phyloP scores from a whole-genome alignment of 345 rosid species.

The Litchi chinensis region DNA sequence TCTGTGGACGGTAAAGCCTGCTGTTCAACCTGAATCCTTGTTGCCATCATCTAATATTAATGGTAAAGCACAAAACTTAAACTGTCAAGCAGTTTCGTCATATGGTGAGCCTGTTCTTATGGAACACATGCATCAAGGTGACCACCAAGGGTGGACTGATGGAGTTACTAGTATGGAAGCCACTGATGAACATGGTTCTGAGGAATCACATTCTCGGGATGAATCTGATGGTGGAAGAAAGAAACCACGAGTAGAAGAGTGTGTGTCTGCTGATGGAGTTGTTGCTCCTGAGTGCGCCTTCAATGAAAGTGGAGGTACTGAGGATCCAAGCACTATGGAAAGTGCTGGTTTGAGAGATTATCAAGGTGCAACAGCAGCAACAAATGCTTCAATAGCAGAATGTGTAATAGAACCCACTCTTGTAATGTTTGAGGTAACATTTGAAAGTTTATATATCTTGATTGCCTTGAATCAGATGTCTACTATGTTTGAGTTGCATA shows the following conservation, averaged over 20 bases:
- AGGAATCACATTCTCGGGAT: slow-evolving; percentile 41
- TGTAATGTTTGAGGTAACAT: slow-evolving; percentile 91
- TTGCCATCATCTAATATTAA: slow-evolving; percentile 36
- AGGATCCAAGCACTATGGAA: slow-evolving; percentile 47
- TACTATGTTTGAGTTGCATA: neutral
- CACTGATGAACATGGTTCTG: slow-evolving; percentile 49
- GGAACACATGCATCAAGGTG: slow-evolving; percentile 52
- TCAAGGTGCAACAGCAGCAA: slow-evolving; percentile 48
- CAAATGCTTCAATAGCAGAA: slow-evolving; percentile 83
- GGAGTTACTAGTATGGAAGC: slow-evolving; percentile 56
- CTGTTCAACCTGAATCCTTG: slow-evolving; percentile 42
- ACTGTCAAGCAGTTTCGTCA: slow-evolving; percentile 28
- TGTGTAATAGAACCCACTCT: slow-evolving; percentile 88
- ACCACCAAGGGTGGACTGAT: slow-evolving; percentile 50
- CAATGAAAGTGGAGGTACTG: slow-evolving; percentile 46
- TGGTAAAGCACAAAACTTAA: slow-evolving; percentile 32
- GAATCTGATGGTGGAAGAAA: slow-evolving; percentile 58
- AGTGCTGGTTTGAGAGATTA: slow-evolving; percentile 44
- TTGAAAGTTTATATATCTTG: slow-evolving; percentile 9
- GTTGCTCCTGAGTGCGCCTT: slow-evolving; percentile 42
- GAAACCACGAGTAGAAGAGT: slow-evolving; percentile 63
- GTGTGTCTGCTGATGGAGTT: slow-evolving; percentile 45
- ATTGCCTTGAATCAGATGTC: slow-evolving; percentile 11
- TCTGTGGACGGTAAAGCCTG: slow-evolving; percentile 77
- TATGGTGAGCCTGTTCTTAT: slow-evolving; percentile 43